Conservation (phyloP, 192 early-diverging fungal species). For the Pilaira anomala region DNA sequence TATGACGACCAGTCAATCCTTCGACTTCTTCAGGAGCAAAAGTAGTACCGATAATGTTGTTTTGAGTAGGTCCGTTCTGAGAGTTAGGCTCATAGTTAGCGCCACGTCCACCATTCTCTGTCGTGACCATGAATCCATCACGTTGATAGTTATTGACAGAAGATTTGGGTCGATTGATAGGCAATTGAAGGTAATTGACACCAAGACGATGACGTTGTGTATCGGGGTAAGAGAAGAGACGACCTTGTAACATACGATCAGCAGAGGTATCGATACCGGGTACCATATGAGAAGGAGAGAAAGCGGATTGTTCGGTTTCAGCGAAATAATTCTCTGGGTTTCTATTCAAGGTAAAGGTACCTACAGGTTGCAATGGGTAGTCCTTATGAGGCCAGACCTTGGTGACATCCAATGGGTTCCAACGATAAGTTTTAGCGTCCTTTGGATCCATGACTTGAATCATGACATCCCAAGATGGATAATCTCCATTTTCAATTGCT, state of each 20-base stretch:
- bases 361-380: conserved; percentile 73
- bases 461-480: conserved; percentile 70
- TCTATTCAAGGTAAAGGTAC: conserved; percentile 73
- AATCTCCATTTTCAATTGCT: conserved; percentile 63
- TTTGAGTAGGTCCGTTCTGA: conserved; percentile 54
- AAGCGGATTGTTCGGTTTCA: conserved; percentile 80
- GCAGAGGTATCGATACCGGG: conserved; percentile 74
- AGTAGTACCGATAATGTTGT: conserved; percentile 50
- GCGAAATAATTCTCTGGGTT: conserved; percentile 85
- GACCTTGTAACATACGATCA: conserved; percentile 82
- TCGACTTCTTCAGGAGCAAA: conserved; percentile 41
- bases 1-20: conserved; percentile 61
- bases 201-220: conserved; percentile 82
- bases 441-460: conserved; percentile 70
- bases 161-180: conserved; percentile 71
- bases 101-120: conserved; percentile 53
- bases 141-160: conserved; percentile 68
- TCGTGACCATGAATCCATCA: conserved; percentile 60
- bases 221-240: conserved; percentile 81
- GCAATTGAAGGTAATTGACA: conserved; percentile 74
- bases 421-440: conserved; percentile 67
- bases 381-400: conserved; percentile 80
- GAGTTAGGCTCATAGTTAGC: conserved; percentile 78
- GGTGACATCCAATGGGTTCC: conserved; percentile 79
- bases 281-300: conserved; percentile 74